Percentiles rank a stretch among this genome's conserved stretches.
These are phyloP conservation scores for Blastobotrys aristatus DNA, from an alignment of 1,139 yeast genomes.

Conservation along the genomic window DNA sequence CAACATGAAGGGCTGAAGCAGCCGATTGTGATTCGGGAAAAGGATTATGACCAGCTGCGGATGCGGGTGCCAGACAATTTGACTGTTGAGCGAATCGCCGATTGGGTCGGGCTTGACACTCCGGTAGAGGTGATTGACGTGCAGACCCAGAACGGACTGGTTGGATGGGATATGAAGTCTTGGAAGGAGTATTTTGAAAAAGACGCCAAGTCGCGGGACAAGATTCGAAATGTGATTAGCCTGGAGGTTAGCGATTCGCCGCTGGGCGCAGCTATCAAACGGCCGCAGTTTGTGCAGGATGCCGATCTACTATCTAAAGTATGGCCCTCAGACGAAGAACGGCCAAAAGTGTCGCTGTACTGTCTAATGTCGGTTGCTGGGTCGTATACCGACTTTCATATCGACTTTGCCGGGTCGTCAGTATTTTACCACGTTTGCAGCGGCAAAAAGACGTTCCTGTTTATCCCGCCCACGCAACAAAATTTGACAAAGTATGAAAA, in stretches of 20 bases:
- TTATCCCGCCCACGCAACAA: conserved; percentile 68
- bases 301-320: conserved; percentile 66
- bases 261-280: conserved; percentile 46
- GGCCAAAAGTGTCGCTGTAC: conserved; percentile 71
- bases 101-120: conserved; percentile 56
- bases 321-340: conserved; percentile 43
- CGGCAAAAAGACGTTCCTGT: conserved; percentile 68
- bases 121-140: conserved; percentile 88
- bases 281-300: conserved; percentile 65
- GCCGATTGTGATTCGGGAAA: conserved; percentile 39
- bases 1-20: conserved; percentile 31
- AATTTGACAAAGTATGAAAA: conserved; percentile 58
- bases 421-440: conserved; percentile 78
- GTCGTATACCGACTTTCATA: conserved; percentile 83
- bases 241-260: conserved; percentile 64
- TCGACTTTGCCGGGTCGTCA: conserved; percentile 90
- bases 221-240: conserved; percentile 75
- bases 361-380: conserved; percentile 80
- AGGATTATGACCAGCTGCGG: conserved; percentile 35
- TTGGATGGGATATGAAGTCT: conserved; percentile 62
- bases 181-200: conserved; percentile 73
- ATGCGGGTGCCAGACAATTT: conserved; percentile 43
- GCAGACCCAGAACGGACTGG: conserved; percentile 59
- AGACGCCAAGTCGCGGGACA: conserved; percentile 45
- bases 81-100: conserved; percentile 54